Evolutionary conservation across 139 green algal species (phyloP), one percentile per base, ranked within the genome.

Genomic region (Chlamydomonas schloesseri): DNA sequence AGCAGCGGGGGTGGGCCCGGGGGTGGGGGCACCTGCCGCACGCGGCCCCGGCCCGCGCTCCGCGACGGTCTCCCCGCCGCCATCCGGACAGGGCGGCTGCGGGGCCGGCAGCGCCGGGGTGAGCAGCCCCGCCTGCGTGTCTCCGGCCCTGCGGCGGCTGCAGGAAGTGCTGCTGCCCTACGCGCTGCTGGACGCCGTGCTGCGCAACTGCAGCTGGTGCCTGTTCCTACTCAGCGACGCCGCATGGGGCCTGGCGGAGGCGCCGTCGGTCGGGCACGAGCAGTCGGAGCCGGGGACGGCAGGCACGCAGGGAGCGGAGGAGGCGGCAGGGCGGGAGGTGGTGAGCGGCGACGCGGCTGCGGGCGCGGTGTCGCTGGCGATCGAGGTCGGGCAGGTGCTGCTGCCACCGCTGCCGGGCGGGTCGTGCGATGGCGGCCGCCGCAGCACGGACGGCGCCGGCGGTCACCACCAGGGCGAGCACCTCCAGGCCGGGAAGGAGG

Each of bases 151-250:
- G 42, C 42, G 42, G 42, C 42, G 42, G 42, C 42, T 50, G 42
- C 47, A 23, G 46, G 64, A 24, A 3, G 14, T 11, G 23, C 29
- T 33, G 60, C 33, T 85, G 79, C 79, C 79, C 24, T 26, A 34
- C 3, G 47, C 79, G 0, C 10, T 23, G 8, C 31, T 68, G 21
- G 79, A 76, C 31, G 79, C 79, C 23, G 67, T 85, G 31, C 79
- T 85, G 14, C 79, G 79, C 9, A 85, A 85, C 68, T 85, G 79
- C 79, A 77, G 79, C 79, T 76, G 79, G 65, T 47, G 37, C 47
- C 79, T 85, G n/a, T 60, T 85, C 28, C 31, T 46, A 47, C 79
- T 85, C 3, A 70, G 65, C 24, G 79, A 85, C 24, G 47, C 46
- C 18, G 64, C 36, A 14, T 58, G 34, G 36, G 36, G 53, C 14